Base-by-base conservation (phyloP, 1,284 basidiomycete species). In the Austroboletus rostrupii region DNA sequence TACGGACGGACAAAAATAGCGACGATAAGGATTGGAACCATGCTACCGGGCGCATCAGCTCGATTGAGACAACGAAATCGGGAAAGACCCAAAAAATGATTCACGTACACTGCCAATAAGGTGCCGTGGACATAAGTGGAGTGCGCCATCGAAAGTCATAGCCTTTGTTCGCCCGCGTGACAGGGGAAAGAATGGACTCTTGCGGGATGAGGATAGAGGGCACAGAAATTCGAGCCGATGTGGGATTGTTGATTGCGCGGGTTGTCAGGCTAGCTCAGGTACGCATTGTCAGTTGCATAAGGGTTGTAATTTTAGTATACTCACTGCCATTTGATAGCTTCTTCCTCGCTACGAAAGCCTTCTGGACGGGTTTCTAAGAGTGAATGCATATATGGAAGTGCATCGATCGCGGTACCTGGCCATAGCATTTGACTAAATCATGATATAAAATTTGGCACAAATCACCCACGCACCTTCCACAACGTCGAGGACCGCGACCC, bases 241-340 rank as follows among this genome's bases (percentile, higher is more conserved):
- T 72, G 0, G 77, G 59, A 61, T 95, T 96, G 39, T 84, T 83
- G 57, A 97, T 87, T 0, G 89, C 85, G 51, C 85, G 83, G 32
- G 45, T 52, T 43, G 51, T 49, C 7, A 55, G 38, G 39, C 53
- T 51, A 20, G 26, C 23, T 20, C 47, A 49, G 21, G 23, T 29
- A 39, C 47, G 23, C 16, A 35, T 37, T 47, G 16, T 37, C 23
- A 11, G 10, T 11, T 3, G 29, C n/a, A 11, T 28, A 39, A 19
- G 11, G 14, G 0, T 20, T 12, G 14, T 12, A 16, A 39, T 12
- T 28, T 26, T 10, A 17, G 21, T 12, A 43, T 20, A 81, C 92
- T 62, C 69, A 96, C 91, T 99, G 96, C 96, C 97, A 99, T 57
- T 90, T 84, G 39, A 99, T 85, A 1, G 90, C 94, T 38, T 89